A percentile compares a stretch with the other conserved stretches of the same genome.
Conservation (phyloP, 768 basidiomycete genomes). For the Udeniomyces megalosporus region DNA sequence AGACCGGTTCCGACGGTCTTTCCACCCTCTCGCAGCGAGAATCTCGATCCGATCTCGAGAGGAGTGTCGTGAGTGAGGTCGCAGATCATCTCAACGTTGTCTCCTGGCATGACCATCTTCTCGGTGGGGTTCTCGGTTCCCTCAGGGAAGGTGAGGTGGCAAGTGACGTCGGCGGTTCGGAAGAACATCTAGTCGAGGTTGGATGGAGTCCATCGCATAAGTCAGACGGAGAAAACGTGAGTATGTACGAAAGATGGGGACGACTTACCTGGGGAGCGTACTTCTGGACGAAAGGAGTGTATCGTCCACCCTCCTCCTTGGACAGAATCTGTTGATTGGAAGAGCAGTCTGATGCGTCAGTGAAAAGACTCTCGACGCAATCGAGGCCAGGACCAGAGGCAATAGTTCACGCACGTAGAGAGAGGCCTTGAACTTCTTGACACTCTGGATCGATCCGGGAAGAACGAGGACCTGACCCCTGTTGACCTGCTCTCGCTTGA, state of each 20-base stretch:
- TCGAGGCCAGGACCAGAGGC: neutral
- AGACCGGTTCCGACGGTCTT: constrained; percentile 16
- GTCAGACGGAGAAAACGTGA: constrained; percentile 38
- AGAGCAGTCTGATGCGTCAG: too few species aligned
- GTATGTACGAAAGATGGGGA: neutral
- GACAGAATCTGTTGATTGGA: constrained; percentile 46
- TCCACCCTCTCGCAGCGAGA: constrained; percentile 17
- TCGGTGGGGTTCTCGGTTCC: constrained; percentile 63
- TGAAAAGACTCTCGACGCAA: too few species aligned
- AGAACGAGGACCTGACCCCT: constrained; percentile 82
- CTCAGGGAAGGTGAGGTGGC: constrained; percentile 65
- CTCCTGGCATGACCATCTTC: constrained; percentile 41
- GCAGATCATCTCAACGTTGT: constrained; percentile 15
- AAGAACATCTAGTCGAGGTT: constrained; percentile 66
- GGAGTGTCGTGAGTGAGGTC: constrained; percentile 11
- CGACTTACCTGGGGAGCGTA: constrained; percentile 8
- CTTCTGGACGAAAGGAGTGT: constrained; percentile 62
- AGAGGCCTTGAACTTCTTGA: constrained; percentile 85
- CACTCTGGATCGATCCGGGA: constrained; percentile 82
- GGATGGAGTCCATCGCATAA: too few species aligned
- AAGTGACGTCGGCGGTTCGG: constrained; percentile 87
- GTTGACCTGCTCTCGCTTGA: constrained; percentile 89
- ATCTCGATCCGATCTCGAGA: constrained; percentile 13
- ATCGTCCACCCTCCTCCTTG: constrained; percentile 55
- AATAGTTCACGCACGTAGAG: constrained; percentile 44